phyloP scores from a whole-genome alignment of 495 filamentous ascomycete species.

The Platismatia glauca region DNA sequence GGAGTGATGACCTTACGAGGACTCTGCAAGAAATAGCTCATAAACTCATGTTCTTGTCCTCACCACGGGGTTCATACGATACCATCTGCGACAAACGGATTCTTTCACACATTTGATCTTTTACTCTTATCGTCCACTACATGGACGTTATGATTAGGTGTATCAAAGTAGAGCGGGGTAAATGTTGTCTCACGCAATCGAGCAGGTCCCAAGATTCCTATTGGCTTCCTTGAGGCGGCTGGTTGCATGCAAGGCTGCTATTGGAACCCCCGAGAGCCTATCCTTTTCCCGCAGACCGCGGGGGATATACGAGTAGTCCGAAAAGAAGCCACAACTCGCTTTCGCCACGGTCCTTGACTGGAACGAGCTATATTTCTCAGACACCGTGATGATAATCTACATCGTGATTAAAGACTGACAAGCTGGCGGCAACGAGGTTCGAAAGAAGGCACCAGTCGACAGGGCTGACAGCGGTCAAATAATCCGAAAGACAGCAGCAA shows the following conservation, averaged over 20 bases:
- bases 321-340: no score
- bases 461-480: no score
- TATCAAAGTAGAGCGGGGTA: not conserved
- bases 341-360: no score
- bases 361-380: no score
- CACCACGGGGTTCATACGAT: conserved; percentile 8
- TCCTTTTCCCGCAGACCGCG: not conserved
- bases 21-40: conserved; percentile 8
- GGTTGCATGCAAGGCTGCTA: not conserved
- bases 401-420: no score
- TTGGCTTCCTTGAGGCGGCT: not conserved
- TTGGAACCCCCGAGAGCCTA: not conserved
- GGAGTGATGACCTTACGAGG: not conserved
- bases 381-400: no score
- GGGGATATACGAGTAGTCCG: no score
- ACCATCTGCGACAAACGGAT: conserved; percentile 16
- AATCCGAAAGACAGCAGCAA: no score
- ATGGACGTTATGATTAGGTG: conserved; percentile 5
- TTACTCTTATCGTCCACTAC: conserved; percentile 24
- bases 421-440: no score
- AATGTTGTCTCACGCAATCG: not conserved
- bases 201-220: not conserved
- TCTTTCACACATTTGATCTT: conserved; percentile 24
- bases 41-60: conserved; percentile 6
- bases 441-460: no score